Evolutionary conservation across 768 basidiomycete species (phyloP), one percentile per base, ranked within the genome.

Genomic region (Mrakia blollopis): DNA sequence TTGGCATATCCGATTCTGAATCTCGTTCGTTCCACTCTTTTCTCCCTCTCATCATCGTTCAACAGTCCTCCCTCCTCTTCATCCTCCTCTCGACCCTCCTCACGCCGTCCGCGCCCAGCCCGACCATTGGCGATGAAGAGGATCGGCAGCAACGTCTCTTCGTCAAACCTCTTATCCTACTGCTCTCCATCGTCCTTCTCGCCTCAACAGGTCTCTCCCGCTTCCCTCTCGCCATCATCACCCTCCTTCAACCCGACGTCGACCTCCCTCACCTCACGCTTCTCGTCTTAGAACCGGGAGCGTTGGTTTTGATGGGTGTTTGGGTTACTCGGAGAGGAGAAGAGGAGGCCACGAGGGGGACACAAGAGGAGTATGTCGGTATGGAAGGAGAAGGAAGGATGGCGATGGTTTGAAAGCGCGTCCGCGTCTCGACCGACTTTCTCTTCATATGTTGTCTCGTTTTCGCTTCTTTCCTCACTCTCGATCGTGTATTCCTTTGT

Each of bases 121-220:
- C 25, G 8, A 28, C 23, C 39, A 18, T 35, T 14, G 11, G 11
- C 32, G 71, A 35, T 52, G 50, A 94, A 50, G 47, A 50, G 5
- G 11, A 9, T 21, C 83, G 79, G 89, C 54, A 85, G 85, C n/a
- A 86, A 94, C 70, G 86, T 92, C 78, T 83, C 41, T 9, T 44
- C 30, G 41, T 52, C 13, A 3, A 32, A 41, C 25, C 69, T 18
- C 47, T 32, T 23, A 47, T 57, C 28, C 11, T 9, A 25, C 10
- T 23, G 7, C 28, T 30, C 9, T 35, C 25, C 35, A 4, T 21
- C 18, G 14, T 47, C n/a, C 47, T 14, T n/a, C 13, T 39, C 35
- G 47, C 52, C 50, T 14, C 47, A 44, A 13, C 63, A 32, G 62
- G 52, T 28, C 63, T 74, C 73, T 62, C 63, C 52, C 50, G 41